Evolutionary conservation across 129 eudicot genomes (phyloP).

Genomic region (Flaveria ramosissima): DNA sequence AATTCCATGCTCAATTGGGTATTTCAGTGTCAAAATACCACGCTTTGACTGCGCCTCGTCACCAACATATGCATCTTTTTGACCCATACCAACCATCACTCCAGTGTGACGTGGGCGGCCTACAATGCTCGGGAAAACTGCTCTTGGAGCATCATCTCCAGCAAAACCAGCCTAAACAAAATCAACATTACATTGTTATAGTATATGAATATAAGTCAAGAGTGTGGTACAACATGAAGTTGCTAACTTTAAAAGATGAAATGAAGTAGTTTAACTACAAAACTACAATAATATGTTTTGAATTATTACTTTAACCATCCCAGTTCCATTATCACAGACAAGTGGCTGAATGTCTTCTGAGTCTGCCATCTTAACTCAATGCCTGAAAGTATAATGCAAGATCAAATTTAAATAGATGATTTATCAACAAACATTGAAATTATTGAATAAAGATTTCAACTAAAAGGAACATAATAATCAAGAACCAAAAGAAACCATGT

Average conservation of each 20-base stretch:
- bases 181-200: slow-evolving; percentile 4
- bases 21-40: slow-evolving; percentile 52
- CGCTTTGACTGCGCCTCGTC: slow-evolving; percentile 61
- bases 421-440: slow-evolving; percentile 5
- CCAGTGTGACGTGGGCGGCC: slow-evolving; percentile 62
- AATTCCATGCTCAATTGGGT: slow-evolving; percentile 63
- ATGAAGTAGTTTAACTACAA: not conserved
- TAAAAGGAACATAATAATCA: not conserved
- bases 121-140: slow-evolving; percentile 63
- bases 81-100: slow-evolving; percentile 70
- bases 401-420: not conserved
- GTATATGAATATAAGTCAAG: not conserved
- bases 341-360: slow-evolving; percentile 60
- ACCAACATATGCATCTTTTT: slow-evolving; percentile 61
- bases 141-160: slow-evolving; percentile 68
- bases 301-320: slow-evolving; percentile 59
- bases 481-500: slow-evolving; percentile 17
- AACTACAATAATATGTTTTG: no score
- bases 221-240: slow-evolving; percentile 4
- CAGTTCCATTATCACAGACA: slow-evolving; percentile 70
- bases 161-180: slow-evolving; percentile 57
- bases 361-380: slow-evolving; percentile 49
- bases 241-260: not conserved
- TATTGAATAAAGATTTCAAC: not conserved
- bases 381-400: not conserved